A percentile compares a stretch with the other conserved stretches of the same genome.
phyloP scores from a whole-genome alignment of 73 alveolate genomes.

The Paramecium bursaria region DNA sequence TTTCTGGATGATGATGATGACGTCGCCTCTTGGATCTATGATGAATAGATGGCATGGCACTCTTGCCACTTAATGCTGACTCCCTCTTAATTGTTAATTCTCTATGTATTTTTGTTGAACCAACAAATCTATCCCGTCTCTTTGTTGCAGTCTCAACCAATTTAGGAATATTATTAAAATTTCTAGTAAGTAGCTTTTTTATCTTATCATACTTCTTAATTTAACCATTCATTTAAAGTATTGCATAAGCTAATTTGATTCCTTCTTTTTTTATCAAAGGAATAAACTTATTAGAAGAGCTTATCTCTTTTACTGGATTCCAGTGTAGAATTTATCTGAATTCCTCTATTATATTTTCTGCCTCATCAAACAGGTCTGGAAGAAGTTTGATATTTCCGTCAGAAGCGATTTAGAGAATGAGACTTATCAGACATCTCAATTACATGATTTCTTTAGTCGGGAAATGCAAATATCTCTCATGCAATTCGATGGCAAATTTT shows the following conservation, averaged over 20 bases:
- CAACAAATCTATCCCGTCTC: neutral
- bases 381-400: neutral
- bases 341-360: neutral
- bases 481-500: constrained; percentile 35
- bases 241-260: neutral
- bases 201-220: constrained; percentile 6
- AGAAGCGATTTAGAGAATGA: neutral
- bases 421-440: neutral
- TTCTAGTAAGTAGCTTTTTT: neutral
- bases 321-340: constrained; percentile 12
- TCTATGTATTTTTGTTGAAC: neutral
- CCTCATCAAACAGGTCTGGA: neutral
- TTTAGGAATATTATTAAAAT: neutral
- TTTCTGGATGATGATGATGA: too few relatives aligned
- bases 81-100: neutral
- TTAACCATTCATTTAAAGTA: neutral
- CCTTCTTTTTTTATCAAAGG: constrained; percentile 20
- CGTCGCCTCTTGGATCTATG: neutral
- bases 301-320: constrained; percentile 6
- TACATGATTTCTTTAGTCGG: constrained; percentile 20
- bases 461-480: constrained; percentile 37
- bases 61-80: neutral
- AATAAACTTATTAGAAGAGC: constrained; percentile 14
- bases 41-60: neutral
- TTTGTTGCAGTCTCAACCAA: neutral